Conservation (phyloP, 2,329 filamentous ascomycete genomes). For the Blumeria graminis region DNA sequence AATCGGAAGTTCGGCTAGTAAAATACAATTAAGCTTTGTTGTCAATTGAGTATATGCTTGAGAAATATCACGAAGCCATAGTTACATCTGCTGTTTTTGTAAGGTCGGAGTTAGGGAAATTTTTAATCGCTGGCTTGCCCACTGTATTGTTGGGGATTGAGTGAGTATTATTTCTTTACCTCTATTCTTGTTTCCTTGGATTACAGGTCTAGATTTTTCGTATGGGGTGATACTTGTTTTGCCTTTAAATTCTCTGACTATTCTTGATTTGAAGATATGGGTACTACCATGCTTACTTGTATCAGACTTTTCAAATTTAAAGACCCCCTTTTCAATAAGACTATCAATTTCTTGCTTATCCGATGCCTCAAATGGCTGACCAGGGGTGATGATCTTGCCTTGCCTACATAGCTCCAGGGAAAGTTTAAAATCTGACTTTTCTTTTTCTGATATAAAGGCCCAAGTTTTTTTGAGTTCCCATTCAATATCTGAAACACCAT, state of each 20-base stretch:
- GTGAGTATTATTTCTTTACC: conserved; percentile 4
- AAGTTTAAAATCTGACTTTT: background rate
- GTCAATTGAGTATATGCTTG: background rate
- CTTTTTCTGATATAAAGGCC: background rate
- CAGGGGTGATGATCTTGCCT: background rate
- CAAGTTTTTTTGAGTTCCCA: background rate
- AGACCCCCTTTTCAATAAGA: background rate
- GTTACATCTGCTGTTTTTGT: background rate
- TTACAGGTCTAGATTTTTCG: background rate
- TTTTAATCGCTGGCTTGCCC: conserved; percentile 1
- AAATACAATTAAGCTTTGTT: background rate
- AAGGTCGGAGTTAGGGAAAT: background rate
- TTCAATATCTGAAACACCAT: background rate
- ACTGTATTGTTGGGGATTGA: conserved; percentile 3
- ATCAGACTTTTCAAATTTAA: background rate
- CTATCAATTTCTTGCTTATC: background rate
- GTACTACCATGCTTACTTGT: background rate
- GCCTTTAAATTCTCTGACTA: background rate
- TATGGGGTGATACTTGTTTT: background rate
- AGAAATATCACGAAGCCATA: background rate
- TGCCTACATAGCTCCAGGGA: background rate
- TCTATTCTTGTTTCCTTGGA: background rate
- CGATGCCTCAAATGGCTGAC: background rate
- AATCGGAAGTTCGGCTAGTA: background rate
- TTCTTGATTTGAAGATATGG: background rate